Base-by-base conservation (phyloP, 148 eudicot genomes). In the Dianthus caryophyllus region DNA sequence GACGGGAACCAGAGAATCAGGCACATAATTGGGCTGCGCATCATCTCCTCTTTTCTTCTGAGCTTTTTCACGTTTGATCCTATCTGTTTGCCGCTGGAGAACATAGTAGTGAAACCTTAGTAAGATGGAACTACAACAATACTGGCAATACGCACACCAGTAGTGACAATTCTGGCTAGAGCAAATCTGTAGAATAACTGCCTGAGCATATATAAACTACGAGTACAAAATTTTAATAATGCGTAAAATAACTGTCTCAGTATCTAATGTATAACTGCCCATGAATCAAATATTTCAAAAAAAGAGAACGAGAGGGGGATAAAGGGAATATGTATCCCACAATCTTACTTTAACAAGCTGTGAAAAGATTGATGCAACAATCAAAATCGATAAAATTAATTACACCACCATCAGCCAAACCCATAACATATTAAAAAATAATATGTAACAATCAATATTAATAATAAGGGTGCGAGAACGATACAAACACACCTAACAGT, bases 41-140 rank as follows among this genome's bases (percentile, higher is more conserved):
- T 94, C 96, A 80, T 94, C 97, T 77, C 97, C 91, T 85, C 97
- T 83, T 81, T 79, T 87, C 15, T 67, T 74, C 64, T 84, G 96
- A 4, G 73, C 78, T 81, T 86, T 94, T 43, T 82, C 99, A 62
- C 85, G 84, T 74, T 81, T 94, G 49, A 90, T 79, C 78, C 97
- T 88, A 21, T 82, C 93, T 63, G 96, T 77, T 78, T 88, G 93
- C 51, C 89, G 83, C 99, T 94, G 85, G 71, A 71, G 29, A 74
- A 65, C 18, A 33, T 25, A 48, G 9, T 22, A 58, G 41, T 63
- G 31, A 2, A 62, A 22, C 1, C 18, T 60, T 12, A 43, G 49
- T 18, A 15, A 63, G 24, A 17, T 22, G 20, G 5, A 43, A 44
- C 50, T 22, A 39, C 4, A 20, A 29, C 20, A 31, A 21, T 31